phyloP scores from a whole-genome alignment of 192 early-diverging fungal species.

The Coemansia sp. region DNA sequence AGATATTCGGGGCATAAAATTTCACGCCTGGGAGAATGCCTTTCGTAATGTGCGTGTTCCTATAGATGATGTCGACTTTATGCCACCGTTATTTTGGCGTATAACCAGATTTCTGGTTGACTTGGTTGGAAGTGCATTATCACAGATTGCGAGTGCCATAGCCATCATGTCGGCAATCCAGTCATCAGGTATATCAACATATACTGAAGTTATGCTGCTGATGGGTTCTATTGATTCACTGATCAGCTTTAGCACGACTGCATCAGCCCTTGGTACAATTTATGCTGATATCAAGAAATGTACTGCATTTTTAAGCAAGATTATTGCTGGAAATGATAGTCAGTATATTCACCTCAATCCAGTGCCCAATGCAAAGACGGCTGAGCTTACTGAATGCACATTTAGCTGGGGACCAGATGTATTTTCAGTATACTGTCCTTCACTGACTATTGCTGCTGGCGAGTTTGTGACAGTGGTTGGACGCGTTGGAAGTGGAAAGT shows the following conservation, averaged over 20 bases:
- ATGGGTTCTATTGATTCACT: conserved; percentile 25
- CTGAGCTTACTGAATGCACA: conserved; percentile 20
- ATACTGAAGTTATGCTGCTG: conserved; percentile 17
- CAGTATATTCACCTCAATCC: conserved; percentile 2
- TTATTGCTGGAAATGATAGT: not conserved
- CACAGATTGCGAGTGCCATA: conserved; percentile 58
- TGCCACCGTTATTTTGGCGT: conserved; percentile 33
- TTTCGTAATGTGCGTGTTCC: conserved; percentile 5
- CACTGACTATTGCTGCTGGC: conserved; percentile 59
- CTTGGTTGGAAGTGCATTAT: conserved; percentile 31
- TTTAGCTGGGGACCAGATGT: conserved; percentile 31
- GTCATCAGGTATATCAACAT: conserved; percentile 13
- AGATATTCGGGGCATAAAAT: conserved; percentile 67
- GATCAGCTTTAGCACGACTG: conserved; percentile 5
- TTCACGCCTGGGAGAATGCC: conserved; percentile 61
- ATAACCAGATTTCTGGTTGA: conserved; percentile 10
- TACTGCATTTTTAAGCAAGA: conserved; percentile 4
- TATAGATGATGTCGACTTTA: conserved; percentile 8
- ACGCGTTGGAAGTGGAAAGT: conserved; percentile 74
- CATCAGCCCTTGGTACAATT: not conserved
- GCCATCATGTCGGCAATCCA: conserved; percentile 62
- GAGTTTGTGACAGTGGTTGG: conserved; percentile 80
- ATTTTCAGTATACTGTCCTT: conserved; percentile 61
- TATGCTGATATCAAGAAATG: conserved; percentile 1
- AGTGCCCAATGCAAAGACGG: not conserved